Percentiles rank a stretch among this genome's conserved stretches.
Evolutionary conservation across 78 protist genomes (phyloP).

Genomic region (Parvularia atlantis): DNA sequence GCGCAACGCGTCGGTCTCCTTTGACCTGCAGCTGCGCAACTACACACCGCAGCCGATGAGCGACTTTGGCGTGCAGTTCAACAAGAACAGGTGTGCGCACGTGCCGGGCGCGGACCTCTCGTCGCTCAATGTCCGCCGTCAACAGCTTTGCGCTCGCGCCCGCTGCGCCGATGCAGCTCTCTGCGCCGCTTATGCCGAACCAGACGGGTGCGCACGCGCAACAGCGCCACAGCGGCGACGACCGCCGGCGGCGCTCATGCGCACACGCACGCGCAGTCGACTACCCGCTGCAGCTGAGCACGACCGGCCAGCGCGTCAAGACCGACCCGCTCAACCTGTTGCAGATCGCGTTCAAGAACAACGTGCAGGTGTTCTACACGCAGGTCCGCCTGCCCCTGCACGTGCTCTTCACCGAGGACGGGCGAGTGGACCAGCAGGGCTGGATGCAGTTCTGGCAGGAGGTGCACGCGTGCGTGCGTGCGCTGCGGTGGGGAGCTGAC

Average conservation of each 20-base stretch:
- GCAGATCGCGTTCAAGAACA: constrained; percentile 60
- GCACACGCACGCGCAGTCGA: no score
- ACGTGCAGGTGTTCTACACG: constrained; percentile 41
- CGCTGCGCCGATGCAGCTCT: neutral
- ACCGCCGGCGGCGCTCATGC: neutral
- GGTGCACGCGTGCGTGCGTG: no score
- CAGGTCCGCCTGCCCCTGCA: neutral
- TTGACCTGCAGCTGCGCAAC: constrained; percentile 32
- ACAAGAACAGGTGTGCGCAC: no score
- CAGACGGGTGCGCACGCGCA: constrained; percentile 1
- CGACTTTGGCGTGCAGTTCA: constrained; percentile 39
- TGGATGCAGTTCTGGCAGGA: neutral
- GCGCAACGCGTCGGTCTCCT: constrained; percentile 3
- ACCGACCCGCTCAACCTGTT: constrained; percentile 4
- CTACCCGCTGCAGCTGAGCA: neutral
- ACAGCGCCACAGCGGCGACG: no score
- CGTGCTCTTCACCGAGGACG: constrained; percentile 20
- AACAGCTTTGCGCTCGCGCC: constrained; percentile 25
- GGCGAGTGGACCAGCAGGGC: neutral
- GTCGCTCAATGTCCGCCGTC: no score
- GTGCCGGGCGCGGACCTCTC: neutral
- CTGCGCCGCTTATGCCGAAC: neutral
- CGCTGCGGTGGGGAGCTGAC: no score
- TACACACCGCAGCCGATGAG: constrained; percentile 13
- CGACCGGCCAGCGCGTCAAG: neutral